phyloP scores from a whole-genome alignment of 495 filamentous ascomycete genomes.

The Aspergillus indologenus region DNA sequence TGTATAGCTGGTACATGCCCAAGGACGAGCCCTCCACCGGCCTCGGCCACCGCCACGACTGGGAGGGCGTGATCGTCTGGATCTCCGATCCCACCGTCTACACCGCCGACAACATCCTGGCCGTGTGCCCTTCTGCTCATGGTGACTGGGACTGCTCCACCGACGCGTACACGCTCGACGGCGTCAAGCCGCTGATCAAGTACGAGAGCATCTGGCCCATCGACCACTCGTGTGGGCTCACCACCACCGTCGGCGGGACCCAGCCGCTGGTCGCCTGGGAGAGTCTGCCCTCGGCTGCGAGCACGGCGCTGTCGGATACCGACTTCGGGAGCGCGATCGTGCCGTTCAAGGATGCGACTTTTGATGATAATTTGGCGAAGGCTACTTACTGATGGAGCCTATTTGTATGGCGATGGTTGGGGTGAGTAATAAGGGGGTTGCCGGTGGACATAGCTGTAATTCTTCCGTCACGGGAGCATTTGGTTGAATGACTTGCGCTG shows the following conservation, averaged over 20 bases:
- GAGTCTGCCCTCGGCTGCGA: slow-evolving; percentile 39
- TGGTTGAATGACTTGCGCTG: too few relatives aligned
- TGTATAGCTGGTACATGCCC: slow-evolving; percentile 55
- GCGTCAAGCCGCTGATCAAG: slow-evolving; percentile 40
- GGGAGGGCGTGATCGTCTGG: slow-evolving; percentile 53
- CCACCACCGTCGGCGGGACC: slow-evolving; percentile 41
- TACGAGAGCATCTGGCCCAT: slow-evolving; percentile 50
- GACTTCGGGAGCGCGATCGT: slow-evolving; percentile 45
- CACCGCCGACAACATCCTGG: slow-evolving; percentile 42
- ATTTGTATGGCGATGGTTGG: too few relatives aligned
- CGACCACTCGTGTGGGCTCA: slow-evolving; percentile 47
- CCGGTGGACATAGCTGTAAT: too few relatives aligned
- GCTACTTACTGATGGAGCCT: slow-evolving; percentile 35
- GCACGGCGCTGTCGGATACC: slow-evolving; percentile 36
- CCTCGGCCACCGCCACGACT: slow-evolving; percentile 50
- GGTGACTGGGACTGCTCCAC: slow-evolving; percentile 50
- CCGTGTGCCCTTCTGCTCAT: slow-evolving; percentile 51
- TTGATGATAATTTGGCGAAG: slow-evolving; percentile 34
- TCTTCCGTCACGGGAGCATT: too few relatives aligned
- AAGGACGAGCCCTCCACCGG: slow-evolving; percentile 43
- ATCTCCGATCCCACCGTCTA: slow-evolving; percentile 33
- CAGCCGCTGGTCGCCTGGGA: slow-evolving; percentile 57
- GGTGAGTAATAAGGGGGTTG: too few relatives aligned
- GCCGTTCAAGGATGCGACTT: slow-evolving; percentile 44
- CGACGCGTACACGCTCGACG: slow-evolving; percentile 33